These are phyloP conservation scores for Fraxinus ornus DNA, from an alignment of 305 asterid species.

Conservation along the genomic window DNA sequence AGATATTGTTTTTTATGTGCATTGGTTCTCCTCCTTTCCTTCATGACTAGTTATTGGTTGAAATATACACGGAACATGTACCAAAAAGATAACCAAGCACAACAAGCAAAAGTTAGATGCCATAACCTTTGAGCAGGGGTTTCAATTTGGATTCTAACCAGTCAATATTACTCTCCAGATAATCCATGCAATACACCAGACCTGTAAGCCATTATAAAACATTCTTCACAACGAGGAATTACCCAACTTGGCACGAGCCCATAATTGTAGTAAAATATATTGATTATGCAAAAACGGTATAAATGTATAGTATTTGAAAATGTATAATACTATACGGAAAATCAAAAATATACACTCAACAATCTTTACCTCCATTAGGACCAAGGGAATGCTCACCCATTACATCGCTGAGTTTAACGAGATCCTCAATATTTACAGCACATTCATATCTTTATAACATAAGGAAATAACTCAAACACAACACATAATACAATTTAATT, in stretches of 20 bases:
- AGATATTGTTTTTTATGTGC: neutral
- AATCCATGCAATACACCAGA: conserved; percentile 95
- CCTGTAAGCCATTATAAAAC: conserved; percentile 43
- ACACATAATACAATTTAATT: neutral
- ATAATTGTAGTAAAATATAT: neutral
- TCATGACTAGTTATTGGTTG: neutral
- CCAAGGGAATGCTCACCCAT: conserved; percentile 96
- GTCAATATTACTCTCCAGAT: conserved; percentile 88
- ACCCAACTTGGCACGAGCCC: neutral
- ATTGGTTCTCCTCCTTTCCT: neutral
- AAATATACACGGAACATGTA: conserved; percentile 1
- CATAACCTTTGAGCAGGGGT: conserved; percentile 81
- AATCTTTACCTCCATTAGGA: conserved; percentile 87
- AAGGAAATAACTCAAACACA: conserved; percentile 40
- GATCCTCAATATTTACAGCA: conserved; percentile 86
- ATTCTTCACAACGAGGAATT: neutral
- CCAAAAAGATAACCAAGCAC: conserved; percentile 7
- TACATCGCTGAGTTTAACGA: conserved; percentile 83
- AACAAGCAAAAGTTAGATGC: conserved; percentile 15
- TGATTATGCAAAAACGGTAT: neutral
- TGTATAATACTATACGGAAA: neutral
- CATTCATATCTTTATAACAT: conserved; percentile 73
- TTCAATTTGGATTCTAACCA: conserved; percentile 84
- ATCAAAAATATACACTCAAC: neutral
- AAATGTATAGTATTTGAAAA: neutral